A percentile compares a stretch with the other conserved stretches of the same genome.
phyloP scores from a whole-genome alignment of 495 filamentous ascomycete genomes.

The Aspergillus panamensis region DNA sequence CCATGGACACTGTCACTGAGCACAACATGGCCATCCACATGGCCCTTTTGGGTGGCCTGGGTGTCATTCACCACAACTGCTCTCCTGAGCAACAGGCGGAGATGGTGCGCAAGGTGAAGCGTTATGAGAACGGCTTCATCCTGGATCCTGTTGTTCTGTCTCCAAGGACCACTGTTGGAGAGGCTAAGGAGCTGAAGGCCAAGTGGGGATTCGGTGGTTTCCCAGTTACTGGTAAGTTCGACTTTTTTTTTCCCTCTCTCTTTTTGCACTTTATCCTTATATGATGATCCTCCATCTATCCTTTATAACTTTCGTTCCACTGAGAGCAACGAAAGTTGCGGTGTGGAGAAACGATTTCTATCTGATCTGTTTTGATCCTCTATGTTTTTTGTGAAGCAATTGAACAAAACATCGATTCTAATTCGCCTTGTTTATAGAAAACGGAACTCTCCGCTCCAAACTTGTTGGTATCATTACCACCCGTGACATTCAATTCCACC shows the following conservation, averaged over 20 bases:
- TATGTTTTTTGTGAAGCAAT: constrained; percentile 5
- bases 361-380: constrained; percentile 31
- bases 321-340: constrained; percentile 75
- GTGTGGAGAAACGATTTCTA: constrained; percentile 67
- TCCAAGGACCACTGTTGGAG: constrained; percentile 80
- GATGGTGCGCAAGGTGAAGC: constrained; percentile 99
- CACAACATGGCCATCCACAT: constrained; percentile 99
- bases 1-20: constrained; percentile 99
- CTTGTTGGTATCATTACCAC: constrained; percentile 96
- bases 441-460: constrained; percentile 88
- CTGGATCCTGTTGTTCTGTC: constrained; percentile 90
- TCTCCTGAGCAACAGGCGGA: constrained; percentile 90
- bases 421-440: constrained; percentile 55
- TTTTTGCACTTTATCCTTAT: constrained; percentile 24
- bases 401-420: constrained; percentile 29
- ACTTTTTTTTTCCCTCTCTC: constrained; percentile 3
- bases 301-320: constrained; percentile 99
- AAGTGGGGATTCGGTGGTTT: constrained; percentile 99
- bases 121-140: constrained; percentile 99
- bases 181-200: constrained; percentile 89
- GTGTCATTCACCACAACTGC: constrained; percentile 99
- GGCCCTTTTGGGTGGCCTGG: constrained; percentile 92
- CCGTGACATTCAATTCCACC: constrained; percentile 95
- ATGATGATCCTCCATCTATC: constrained; percentile 70
- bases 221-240: constrained; percentile 89